Evolutionary conservation across 2,329 filamentous ascomycete genomes (phyloP), one percentile per base, ranked within the genome.

Genomic region (Cephalotrichum gorgonifer): DNA sequence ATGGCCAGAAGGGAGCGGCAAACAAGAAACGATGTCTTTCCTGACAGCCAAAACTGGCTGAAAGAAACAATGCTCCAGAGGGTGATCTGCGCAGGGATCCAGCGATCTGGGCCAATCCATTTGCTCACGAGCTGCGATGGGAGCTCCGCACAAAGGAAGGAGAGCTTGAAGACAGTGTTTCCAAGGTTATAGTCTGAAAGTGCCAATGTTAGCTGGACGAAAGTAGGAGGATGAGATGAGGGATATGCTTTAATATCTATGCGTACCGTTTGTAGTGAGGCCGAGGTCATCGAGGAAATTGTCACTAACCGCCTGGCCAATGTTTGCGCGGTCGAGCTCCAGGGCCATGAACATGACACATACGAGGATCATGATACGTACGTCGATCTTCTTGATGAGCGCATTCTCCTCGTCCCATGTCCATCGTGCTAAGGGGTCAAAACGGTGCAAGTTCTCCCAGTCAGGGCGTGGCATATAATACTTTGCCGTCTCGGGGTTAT

Each of bases 51-150:
- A 48, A 64, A 71, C 56, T 79, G 76, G 5, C 64, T 64, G 12
- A 64, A 61, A 0, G 77, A 71, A 7, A 79, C 70, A 4, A 78
- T 54, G 54, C 72, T 77, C 76, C 75, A 79, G 4, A 71, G 65
- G 5, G 72, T 62, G 66, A 82, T 78, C 55, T 79, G 76, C 46
- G 74, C 62, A 0, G 78, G 79, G 44, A 81, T 79, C 76, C 76
- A 81, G 27, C 73, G 69, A 53, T 81, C 77, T 1, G 75, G 75
- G 0, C 74, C 78, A 48, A 78, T 59, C 68, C 69, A 78, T 59
- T 82, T 78, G 51, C 66, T 70, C 33, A 82, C 64, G 15, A 84
- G 64, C 56, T 83, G 78, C 0, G 77, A 81, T 0, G 80, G 80
- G 1, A 84, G 65, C 46, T 66, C 63, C 15, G 63, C 61, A 42